Percentiles rank a stretch among this genome's conserved stretches.
phyloP scores from a whole-genome alignment of 495 filamentous ascomycete species.

The Delitschia confertaspora region DNA sequence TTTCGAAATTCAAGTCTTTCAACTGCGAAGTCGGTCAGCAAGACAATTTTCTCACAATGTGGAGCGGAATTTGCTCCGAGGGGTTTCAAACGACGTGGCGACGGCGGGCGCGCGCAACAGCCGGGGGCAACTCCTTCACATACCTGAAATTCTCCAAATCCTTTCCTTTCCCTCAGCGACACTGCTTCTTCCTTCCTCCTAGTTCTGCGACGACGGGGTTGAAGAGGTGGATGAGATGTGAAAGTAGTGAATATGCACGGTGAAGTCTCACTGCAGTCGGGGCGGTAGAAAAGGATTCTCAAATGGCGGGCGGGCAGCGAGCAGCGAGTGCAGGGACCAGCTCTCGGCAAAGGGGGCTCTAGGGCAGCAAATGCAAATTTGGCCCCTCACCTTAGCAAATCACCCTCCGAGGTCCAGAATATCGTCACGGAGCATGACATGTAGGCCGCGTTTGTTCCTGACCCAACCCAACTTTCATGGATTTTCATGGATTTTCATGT shows the following conservation, averaged over 20 bases:
- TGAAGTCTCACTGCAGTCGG: too few relatives aligned
- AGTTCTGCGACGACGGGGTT: neutral
- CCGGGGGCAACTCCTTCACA: conserved; percentile 2
- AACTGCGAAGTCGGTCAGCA: conserved; percentile 15
- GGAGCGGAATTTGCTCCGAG: too few relatives aligned
- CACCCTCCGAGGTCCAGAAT: neutral
- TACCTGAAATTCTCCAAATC: conserved; percentile 23
- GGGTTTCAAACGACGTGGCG: conserved; percentile 1
- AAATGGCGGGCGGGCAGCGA: too few relatives aligned
- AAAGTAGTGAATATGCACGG: too few relatives aligned
- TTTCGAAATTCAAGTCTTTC: conserved; percentile 22
- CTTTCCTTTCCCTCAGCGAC: conserved; percentile 33
- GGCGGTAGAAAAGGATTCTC: too few relatives aligned
- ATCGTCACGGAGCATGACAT: conserved; percentile 5
- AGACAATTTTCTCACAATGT: too few relatives aligned
- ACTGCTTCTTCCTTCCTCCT: conserved; percentile 25
- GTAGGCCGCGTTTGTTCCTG: too few relatives aligned
- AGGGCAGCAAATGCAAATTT: conserved; percentile 19
- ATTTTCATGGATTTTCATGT: too few relatives aligned
- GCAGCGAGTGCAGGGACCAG: too few relatives aligned
- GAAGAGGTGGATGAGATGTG: neutral
- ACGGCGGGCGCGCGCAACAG: too few relatives aligned
- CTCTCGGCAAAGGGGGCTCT: conserved; percentile 4
- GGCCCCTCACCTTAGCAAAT: neutral
- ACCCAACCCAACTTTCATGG: too few relatives aligned